Percentiles rank a stretch among this genome's conserved stretches.
Conservation (phyloP, 345 rosid genomes). For the Moricandia moricandioides region DNA sequence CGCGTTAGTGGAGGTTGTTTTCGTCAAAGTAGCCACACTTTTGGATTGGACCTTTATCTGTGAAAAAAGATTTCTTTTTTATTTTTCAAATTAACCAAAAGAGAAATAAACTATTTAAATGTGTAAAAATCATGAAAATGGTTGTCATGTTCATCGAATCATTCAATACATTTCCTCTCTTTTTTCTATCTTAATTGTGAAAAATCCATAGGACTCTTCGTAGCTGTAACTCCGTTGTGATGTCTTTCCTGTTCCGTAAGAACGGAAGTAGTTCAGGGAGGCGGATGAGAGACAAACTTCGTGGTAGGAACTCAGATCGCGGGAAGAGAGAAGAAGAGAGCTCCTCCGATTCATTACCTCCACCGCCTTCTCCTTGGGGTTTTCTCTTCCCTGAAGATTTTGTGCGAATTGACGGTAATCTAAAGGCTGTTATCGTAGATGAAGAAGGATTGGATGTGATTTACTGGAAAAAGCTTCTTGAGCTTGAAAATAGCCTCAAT, state of each 20-base stretch:
- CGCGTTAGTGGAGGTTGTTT: conserved; percentile 1
- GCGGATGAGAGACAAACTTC: conserved; percentile 31
- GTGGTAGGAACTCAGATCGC: conserved; percentile 32
- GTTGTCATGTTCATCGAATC: conserved; percentile 38
- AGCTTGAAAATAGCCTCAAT: conserved; percentile 31
- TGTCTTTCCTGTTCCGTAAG: conserved; percentile 38
- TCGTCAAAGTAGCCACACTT: conserved; percentile 17
- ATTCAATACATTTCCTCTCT: conserved; percentile 6
- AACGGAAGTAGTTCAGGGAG: conserved; percentile 35
- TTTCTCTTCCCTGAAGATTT: conserved; percentile 40
- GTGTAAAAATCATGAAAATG: conserved; percentile 31
- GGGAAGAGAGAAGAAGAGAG: conserved; percentile 30
- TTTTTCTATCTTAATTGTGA: conserved; percentile 7
- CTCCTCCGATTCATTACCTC: conserved; percentile 30
- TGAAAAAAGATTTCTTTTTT: neutral
- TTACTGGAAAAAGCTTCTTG: conserved; percentile 55
- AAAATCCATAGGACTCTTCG: conserved; percentile 27
- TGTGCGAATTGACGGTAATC: conserved; percentile 40
- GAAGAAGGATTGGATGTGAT: conserved; percentile 79
- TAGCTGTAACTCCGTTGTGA: conserved; percentile 6
- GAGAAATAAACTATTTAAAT: neutral
- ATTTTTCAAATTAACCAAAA: neutral
- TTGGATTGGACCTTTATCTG: conserved; percentile 10
- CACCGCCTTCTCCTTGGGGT: conserved; percentile 33
- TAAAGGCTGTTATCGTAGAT: conserved; percentile 57